These are phyloP conservation scores for Hansenula lynferdii DNA, from an alignment of 1,139 yeast species.

Conservation along the genomic window DNA sequence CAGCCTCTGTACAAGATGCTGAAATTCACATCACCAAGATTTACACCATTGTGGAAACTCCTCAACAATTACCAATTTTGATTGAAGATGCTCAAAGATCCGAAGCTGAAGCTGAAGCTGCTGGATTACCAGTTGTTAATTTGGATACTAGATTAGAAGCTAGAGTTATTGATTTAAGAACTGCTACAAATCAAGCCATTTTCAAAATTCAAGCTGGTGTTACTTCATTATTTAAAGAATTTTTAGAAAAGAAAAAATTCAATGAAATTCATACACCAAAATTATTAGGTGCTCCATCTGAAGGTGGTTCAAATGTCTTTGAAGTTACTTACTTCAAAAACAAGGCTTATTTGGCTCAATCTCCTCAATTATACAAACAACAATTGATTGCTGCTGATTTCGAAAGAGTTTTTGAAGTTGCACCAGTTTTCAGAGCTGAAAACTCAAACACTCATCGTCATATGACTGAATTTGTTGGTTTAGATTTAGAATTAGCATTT, in stretches of 20 bases:
- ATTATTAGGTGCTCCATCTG: conserved; percentile 91
- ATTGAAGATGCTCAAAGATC: conserved; percentile 96
- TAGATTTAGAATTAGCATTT: conserved; percentile 96
- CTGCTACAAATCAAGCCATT: conserved; percentile 95
- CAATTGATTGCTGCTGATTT: conserved; percentile 97
- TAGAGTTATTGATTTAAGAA: conserved; percentile 93
- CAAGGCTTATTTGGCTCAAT: conserved; percentile 91
- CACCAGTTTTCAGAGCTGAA: conserved; percentile 98
- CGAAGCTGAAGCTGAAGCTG: conserved; percentile 91
- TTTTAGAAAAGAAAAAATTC: conserved; percentile 61
- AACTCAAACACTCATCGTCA: conserved; percentile 99
- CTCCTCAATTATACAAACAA: conserved; percentile 97
- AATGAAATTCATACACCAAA: conserved; percentile 96
- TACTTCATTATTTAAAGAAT: conserved; percentile 84
- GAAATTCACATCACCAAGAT: conserved; percentile 78
- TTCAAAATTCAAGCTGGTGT: conserved; percentile 93
- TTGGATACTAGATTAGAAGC: conserved; percentile 94
- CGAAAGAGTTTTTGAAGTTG: conserved; percentile 92
- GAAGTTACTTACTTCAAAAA: conserved; percentile 90
- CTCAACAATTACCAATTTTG: conserved; percentile 87
- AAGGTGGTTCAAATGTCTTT: conserved; percentile 97
- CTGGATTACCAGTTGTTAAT: conserved; percentile 89
- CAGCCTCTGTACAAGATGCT: conserved; percentile 87
- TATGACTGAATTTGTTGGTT: conserved; percentile 97
- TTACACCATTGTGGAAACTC: conserved; percentile 79